Conservation (phyloP, 148 eudicot genomes). For the Pouteria glomerata region DNA sequence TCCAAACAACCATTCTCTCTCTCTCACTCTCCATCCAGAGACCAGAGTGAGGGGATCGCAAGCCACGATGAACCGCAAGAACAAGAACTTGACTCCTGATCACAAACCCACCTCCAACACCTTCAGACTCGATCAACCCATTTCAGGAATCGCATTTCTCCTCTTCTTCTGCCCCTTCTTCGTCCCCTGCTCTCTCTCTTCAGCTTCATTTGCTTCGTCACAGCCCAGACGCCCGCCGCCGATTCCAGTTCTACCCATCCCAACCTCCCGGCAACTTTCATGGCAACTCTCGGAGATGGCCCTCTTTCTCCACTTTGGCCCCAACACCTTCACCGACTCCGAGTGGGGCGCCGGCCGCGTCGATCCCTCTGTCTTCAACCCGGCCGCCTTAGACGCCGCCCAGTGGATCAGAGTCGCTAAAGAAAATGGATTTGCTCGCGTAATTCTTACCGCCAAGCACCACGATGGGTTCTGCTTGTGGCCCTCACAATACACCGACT, state of each 20-base stretch:
- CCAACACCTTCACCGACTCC: slow-evolving; percentile 80
- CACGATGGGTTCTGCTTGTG: slow-evolving; percentile 88
- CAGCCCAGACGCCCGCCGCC: slow-evolving; percentile 39
- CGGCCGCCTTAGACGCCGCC: slow-evolving; percentile 33
- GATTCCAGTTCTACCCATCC: slow-evolving; percentile 67
- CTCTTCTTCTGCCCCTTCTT: background rate
- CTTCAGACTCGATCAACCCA: slow-evolving; percentile 9
- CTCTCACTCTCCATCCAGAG: background rate
- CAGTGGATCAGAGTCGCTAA: slow-evolving; percentile 70
- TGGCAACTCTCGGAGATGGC: slow-evolving; percentile 64
- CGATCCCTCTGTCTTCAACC: slow-evolving; percentile 51
- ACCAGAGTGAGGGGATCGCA: background rate
- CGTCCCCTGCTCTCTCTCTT: background rate
- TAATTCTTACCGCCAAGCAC: slow-evolving; percentile 68
- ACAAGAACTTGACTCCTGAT: background rate
- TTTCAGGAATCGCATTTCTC: slow-evolving; percentile 5
- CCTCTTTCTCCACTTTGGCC: slow-evolving; percentile 74
- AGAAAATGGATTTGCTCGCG: slow-evolving; percentile 45
- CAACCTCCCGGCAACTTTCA: slow-evolving; percentile 51
- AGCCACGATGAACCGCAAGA: background rate
- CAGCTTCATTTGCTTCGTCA: slow-evolving; percentile 8
- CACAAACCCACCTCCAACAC: background rate
- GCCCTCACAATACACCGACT: slow-evolving; percentile 65
- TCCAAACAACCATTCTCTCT: too few species aligned
- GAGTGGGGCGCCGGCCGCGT: slow-evolving; percentile 66